Evolutionary conservation across 495 filamentous ascomycete genomes (phyloP).

Genomic region (Cryomyces antarcticus): DNA sequence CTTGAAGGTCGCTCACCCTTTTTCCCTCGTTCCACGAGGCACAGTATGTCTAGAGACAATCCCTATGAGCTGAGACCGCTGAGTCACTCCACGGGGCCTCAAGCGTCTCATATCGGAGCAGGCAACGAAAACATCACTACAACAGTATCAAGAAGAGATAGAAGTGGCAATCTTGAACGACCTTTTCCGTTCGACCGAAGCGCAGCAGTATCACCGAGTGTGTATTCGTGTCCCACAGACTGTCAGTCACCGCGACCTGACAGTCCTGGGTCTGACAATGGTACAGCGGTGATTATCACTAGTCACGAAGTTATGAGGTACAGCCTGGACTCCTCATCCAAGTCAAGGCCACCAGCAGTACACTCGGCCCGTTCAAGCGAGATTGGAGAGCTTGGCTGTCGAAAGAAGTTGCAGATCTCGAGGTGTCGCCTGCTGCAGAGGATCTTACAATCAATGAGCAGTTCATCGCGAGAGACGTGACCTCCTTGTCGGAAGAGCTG

Average conservation of each 20-base stretch:
- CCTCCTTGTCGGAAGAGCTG: too few relatives aligned
- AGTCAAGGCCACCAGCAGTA: neutral
- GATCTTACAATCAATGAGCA: slow-evolving; percentile 3
- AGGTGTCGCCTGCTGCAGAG: slow-evolving; percentile 1
- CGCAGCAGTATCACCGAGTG: slow-evolving; percentile 14
- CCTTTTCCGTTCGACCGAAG: neutral
- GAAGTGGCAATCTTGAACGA: neutral
- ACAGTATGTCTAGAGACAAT: slow-evolving; percentile 5
- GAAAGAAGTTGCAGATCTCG: slow-evolving; percentile 12
- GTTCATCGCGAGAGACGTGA: neutral
- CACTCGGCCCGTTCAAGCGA: slow-evolving; percentile 9
- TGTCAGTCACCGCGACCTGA: slow-evolving; percentile 10
- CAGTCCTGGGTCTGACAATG: slow-evolving; percentile 5
- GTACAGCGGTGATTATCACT: slow-evolving; percentile 14
- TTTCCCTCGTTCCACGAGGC: slow-evolving; percentile 3
- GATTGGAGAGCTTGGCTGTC: slow-evolving; percentile 19
- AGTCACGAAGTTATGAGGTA: slow-evolving; percentile 15
- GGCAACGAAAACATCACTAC: slow-evolving; percentile 1
- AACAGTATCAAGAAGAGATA: neutral
- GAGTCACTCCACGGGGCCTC: neutral
- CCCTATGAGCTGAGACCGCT: slow-evolving; percentile 9
- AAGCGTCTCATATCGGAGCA: neutral
- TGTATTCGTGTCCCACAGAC: slow-evolving; percentile 18
- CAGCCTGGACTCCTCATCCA: slow-evolving; percentile 7
- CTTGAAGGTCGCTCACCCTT: slow-evolving; percentile 9